A percentile compares a stretch with the other conserved stretches of the same genome.
phyloP scores from a whole-genome alignment of 495 filamentous ascomycete species.

The Penicillium canariense region DNA sequence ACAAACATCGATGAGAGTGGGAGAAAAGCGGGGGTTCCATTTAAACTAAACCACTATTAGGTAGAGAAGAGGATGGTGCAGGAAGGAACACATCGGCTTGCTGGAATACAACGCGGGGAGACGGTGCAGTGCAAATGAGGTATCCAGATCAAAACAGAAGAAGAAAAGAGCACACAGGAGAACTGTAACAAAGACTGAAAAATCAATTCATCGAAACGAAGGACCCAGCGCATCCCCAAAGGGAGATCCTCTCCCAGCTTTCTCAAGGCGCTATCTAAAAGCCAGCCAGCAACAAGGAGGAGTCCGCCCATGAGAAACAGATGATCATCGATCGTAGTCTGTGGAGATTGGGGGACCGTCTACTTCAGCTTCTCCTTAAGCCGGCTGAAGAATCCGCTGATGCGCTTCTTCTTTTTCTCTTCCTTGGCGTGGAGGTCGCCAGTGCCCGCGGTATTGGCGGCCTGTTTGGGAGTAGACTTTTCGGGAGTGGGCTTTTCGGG shows the following conservation, averaged over 20 bases:
- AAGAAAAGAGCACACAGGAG: background rate
- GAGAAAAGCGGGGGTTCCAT: background rate
- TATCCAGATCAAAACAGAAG: constrained; percentile 28
- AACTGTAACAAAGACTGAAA: too few relatives aligned
- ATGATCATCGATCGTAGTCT: background rate
- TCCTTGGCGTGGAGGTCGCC: constrained; percentile 29
- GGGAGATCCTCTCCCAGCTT: background rate
- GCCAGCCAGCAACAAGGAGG: background rate
- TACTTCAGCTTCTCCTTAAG: constrained; percentile 52
- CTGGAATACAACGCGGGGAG: constrained; percentile 27
- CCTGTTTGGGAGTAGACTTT: constrained; percentile 10
- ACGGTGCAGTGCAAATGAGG: constrained; percentile 26
- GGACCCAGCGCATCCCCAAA: background rate
- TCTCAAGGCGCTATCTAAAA: background rate
- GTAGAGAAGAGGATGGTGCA: background rate
- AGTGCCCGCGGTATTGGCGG: constrained; percentile 16
- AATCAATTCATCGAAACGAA: background rate
- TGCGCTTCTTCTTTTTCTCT: constrained; percentile 49
- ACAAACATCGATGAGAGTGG: too few relatives aligned
- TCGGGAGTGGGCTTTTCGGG: constrained; percentile 15
- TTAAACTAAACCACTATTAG: constrained; percentile 16
- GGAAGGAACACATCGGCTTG: constrained; percentile 10
- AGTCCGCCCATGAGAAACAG: background rate
- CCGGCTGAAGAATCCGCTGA: constrained; percentile 48
- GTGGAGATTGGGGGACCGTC: constrained; percentile 2